Conservation (phyloP, 768 basidiomycete genomes). For the Boletus rubescentipes region DNA sequence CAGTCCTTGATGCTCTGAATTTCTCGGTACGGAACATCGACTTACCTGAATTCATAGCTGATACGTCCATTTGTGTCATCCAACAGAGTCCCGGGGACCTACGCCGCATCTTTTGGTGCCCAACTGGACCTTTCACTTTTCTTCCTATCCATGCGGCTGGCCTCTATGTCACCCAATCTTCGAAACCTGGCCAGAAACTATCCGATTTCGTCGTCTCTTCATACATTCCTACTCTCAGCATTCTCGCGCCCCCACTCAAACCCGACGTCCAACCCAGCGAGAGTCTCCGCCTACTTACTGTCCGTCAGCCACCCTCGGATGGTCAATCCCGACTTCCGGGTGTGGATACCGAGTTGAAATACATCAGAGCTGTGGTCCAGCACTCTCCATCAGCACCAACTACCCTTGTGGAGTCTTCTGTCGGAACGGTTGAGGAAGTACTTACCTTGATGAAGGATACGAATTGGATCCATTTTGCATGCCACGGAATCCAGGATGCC, state of each 20-base stretch:
- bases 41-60: neutral
- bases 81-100: neutral
- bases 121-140: neutral
- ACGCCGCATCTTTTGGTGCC: neutral
- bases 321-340: constrained; percentile 10
- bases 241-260: constrained; percentile 8
- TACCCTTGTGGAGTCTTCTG: neutral
- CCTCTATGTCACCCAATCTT: neutral
- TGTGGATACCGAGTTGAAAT: constrained; percentile 23
- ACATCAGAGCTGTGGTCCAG: constrained; percentile 6
- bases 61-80: constrained; percentile 3
- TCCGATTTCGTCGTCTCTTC: neutral
- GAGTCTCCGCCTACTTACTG: neutral
- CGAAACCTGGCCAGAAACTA: neutral
- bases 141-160: neutral
- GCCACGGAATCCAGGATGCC: neutral
- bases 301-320: constrained; percentile 16
- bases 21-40: neutral
- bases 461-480: neutral
- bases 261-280: neutral
- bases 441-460: neutral
- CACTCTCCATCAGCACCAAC: neutral
- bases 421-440: constrained; percentile 12
- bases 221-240: neutral
- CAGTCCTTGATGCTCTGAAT: neutral